These are phyloP conservation scores for Sisymbrium altissimum DNA, from an alignment of 345 rosid genomes.

Conservation along the genomic window DNA sequence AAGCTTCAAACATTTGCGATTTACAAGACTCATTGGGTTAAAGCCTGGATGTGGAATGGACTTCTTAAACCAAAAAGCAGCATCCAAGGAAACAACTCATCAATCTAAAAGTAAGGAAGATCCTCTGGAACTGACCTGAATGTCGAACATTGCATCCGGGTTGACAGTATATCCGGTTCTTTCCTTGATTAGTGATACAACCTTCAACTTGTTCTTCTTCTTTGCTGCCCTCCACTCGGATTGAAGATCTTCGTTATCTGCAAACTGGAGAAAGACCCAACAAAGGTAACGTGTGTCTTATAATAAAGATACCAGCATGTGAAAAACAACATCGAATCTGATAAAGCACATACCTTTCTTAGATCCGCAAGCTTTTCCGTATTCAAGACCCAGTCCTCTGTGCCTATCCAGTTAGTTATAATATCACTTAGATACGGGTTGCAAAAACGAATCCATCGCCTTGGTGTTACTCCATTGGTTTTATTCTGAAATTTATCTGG, in stretches of 20 bases:
- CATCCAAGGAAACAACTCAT: not conserved
- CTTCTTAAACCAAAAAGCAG: not conserved
- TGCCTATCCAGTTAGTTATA: conserved; percentile 61
- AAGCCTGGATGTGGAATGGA: not conserved
- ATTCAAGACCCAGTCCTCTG: conserved; percentile 70
- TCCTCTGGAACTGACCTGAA: conserved; percentile 50
- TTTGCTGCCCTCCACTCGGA: conserved; percentile 63
- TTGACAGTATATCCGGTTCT: conserved; percentile 70
- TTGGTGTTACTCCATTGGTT: conserved; percentile 81
- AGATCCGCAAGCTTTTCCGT: conserved; percentile 61
- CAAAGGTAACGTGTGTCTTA: not conserved
- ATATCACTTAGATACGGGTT: conserved; percentile 65
- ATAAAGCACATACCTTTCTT: conserved; percentile 43
- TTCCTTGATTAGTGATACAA: conserved; percentile 56
- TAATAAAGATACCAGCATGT: not conserved
- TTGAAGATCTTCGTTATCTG: conserved; percentile 70
- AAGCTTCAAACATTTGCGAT: not conserved
- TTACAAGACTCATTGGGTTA: not conserved
- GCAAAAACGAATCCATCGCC: conserved; percentile 78
- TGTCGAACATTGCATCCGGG: conserved; percentile 84
- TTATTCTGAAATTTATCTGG: conserved; percentile 74
- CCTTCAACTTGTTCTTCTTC: conserved; percentile 70
- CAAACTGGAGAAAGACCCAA: conserved; percentile 45
- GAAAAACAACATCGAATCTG: conserved; percentile 3
- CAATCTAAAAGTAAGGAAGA: not conserved